Evolutionary conservation across 306 rosid genomes (phyloP), one percentile per base, ranked within the genome.

Genomic region (Corylus americana): DNA sequence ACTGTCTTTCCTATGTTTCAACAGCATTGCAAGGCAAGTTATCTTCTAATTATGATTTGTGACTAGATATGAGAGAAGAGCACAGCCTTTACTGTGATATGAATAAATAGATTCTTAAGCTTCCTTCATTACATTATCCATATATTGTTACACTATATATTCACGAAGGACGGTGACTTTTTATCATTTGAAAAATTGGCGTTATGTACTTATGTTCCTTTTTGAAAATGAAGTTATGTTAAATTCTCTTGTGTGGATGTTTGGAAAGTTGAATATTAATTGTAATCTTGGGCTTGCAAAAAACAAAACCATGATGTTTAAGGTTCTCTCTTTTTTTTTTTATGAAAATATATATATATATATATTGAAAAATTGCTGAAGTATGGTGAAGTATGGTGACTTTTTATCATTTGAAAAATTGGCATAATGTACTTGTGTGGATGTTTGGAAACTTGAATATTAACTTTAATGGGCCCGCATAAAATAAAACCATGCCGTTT

Each of bases 1-100:
- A 88, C 82, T 29, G 92, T 93, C 57, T 83, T 96, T 79, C 96
- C 97, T 11, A 89, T 88, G 95, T 96, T 93, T 78, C 90, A 91
- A 79, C 81, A 61, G 79, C 88, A 89, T 80, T 96, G 99, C 93
- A 86, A 89, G 99, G 99, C 86, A 86, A 71, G 82, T 59, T 55
- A 48, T 71, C 72, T 55, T 81, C 11, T 44, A 12, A 66, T 16
- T 39, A 59, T 75, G 55, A 70, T 55, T 12, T 69, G 70, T 16
- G 47, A 17, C 47, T 64, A 8, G n/a, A 31, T 29, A 17, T 18
- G 3, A 1, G 50, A 37, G 49, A 49, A 17, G 49, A 42, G 22
- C 3, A 17, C 18, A 8, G 22, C 48, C 49, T 42, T 67, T 63
- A 29, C 31, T 13, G 10, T 18, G 11, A 67, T 48, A 8, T 39